Evolutionary conservation across 1,284 basidiomycete species (phyloP), one percentile per base, ranked within the genome.

Genomic region (Chondrostereum purpureum): DNA sequence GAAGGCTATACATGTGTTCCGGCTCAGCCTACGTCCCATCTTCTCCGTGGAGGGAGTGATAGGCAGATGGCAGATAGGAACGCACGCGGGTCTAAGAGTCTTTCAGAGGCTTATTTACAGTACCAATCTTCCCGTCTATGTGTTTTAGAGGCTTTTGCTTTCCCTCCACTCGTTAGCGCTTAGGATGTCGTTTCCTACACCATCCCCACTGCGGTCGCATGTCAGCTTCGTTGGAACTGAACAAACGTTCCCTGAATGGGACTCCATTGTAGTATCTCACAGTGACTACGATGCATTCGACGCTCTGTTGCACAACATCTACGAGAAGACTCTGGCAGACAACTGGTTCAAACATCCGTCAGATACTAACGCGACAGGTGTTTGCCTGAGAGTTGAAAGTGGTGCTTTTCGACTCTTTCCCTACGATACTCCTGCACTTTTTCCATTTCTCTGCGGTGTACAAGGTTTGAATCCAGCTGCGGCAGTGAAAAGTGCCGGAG

Each of bases 311-410:
- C 39, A 23, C 12, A 42, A 14, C 44, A 40, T 24, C 39, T 41
- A 41, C 21, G 39, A 19, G 17, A 23, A 83, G 76, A 84, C 83
- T 0, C 80, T 83, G 59, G 76, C 77, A 2, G 80, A 83, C 53
- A 77, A 80, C 6, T 86, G 83, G 83, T 85, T 85, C 65, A 84
- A 84, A 58, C 81, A 82, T 6, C 75, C 80, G 3, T 78, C 83
- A 54, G 82, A 85, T 62, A 82, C 82, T 59, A 63, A 83, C 36
- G 74, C 79, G 44, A 77, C 78, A 2, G 83, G 82, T 49, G 81
- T 86, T 50, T 84, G 80, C 55, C 65, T 85, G 18, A 72, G 82
- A 44, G 73, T 82, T n/a, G 73, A 77, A 47, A 66, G 72, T 12
- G 75, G 75, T 27, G 67, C 69, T 45, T 86, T 82, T 59, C 74